Evolutionary conservation across 164 flowering plant species (phyloP), one percentile per base, ranked within the genome.

Genomic region (Saururus chinensis): DNA sequence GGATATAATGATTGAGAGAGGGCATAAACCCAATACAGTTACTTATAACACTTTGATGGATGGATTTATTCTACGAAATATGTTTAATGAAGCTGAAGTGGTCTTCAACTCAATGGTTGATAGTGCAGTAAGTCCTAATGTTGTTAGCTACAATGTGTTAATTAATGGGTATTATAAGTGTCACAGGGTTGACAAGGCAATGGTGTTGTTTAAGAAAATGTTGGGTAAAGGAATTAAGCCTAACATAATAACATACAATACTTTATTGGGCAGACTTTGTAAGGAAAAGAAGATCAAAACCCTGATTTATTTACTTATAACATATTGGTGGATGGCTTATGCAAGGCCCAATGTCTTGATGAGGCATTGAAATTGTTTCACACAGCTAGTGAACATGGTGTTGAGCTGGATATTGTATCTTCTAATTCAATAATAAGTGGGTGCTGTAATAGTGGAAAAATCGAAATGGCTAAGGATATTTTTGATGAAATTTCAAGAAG

Each of bases 71-170:
- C 83, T 67, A 67, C 77, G 77, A 42, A 68, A 79, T 51, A 80
- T 76, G 71, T 65, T 86, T 42, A 41, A 10, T 11, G 91, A 86
- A 72, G 93, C 89, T 61, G 80, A 80, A 68, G 71, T 72, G 64
- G 79, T 89, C 52, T 84, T 86, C 66, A 72, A 78, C 64, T 87
- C 86, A 63, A 86, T 92, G 98, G 37, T 77, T 56, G 57, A 53
- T 59, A 40, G n/a, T 11, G 90, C 85, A 59, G 58, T 89, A 59
- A 60, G 64, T 53, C 86, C 95, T 1, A 96, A 92, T 75, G 86
- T 84, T 59, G 60, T 82, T 63, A 79, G 88, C 7, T 92, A 89
- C 63, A 92, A 77, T n/a, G n/a, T n/a, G n/a, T n/a, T n/a, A n/a
- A n/a, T n/a, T n/a, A n/a, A n/a, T n/a, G n/a, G n/a, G n/a, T n/a